Percentiles rank a stretch among this genome's conserved stretches.
These are phyloP conservation scores for Venturia pyrina DNA, from an alignment of 2,329 filamentous ascomycete genomes.

Conservation along the genomic window DNA sequence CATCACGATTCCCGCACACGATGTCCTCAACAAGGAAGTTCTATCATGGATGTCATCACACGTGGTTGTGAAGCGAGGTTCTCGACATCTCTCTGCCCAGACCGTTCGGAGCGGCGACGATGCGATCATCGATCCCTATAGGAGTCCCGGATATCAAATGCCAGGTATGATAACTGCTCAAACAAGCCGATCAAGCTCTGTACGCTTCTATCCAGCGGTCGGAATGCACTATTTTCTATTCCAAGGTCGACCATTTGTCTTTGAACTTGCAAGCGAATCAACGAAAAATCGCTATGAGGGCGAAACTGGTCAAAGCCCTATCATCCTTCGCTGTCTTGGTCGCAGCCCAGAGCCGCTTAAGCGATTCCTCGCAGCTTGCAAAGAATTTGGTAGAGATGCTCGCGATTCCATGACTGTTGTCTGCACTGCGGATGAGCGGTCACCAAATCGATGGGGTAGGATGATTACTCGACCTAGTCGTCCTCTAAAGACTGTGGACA, in stretches of 20 bases:
- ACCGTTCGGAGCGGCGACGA: neutral
- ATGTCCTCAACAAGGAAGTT: conserved; percentile 1
- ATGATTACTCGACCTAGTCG: conserved; percentile 3
- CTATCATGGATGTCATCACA: conserved; percentile 4
- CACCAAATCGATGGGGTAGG: neutral
- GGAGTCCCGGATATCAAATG: neutral
- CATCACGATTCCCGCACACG: neutral
- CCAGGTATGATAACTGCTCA: neutral
- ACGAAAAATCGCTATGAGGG: neutral
- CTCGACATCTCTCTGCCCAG: neutral
- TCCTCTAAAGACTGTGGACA: conserved; percentile 1
- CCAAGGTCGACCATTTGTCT: neutral
- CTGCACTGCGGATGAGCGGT: neutral
- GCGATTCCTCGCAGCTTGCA: neutral
- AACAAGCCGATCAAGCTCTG: neutral
- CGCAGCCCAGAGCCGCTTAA: neutral
- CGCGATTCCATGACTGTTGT: neutral
- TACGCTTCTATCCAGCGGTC: neutral
- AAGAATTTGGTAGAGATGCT: neutral
- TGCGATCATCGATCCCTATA: neutral
- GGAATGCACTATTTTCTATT: conserved; percentile 1
- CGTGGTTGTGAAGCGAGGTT: neutral
- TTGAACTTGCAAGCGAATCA: neutral
- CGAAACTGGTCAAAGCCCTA: neutral
- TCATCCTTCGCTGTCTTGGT: neutral